Conservation (phyloP, 1,284 basidiomycete genomes). For the Peniophora sp. region DNA sequence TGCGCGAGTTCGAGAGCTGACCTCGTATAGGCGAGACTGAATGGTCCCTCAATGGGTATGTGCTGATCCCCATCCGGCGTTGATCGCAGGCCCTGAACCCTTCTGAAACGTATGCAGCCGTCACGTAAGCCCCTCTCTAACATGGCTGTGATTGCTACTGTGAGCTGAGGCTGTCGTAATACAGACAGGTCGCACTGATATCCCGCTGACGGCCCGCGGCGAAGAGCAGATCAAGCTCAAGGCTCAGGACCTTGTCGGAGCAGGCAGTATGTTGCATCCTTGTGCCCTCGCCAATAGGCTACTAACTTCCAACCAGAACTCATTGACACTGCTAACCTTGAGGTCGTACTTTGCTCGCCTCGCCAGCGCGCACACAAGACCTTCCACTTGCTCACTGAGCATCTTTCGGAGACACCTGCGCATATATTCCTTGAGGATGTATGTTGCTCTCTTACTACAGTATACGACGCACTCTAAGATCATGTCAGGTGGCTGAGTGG, state of each 20-base stretch:
- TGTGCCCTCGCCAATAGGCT: too few species aligned
- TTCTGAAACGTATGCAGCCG: conserved; percentile 36
- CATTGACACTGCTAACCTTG: conserved; percentile 76
- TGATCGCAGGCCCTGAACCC: neutral
- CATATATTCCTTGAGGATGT: conserved; percentile 59
- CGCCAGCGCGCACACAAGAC: conserved; percentile 79
- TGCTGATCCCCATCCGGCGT: conserved; percentile 7
- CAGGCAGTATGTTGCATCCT: conserved; percentile 52
- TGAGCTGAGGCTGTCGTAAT: conserved; percentile 1
- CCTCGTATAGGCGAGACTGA: conserved; percentile 76
- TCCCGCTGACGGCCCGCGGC: conserved; percentile 81
- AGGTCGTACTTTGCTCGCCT: conserved; percentile 76
- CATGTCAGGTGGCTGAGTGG: conserved; percentile 48
- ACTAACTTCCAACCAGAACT: conserved; percentile 42
- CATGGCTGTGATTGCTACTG: conserved; percentile 6
- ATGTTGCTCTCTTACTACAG: conserved; percentile 16
- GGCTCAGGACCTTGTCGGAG: conserved; percentile 63
- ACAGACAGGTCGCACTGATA: conserved; percentile 84
- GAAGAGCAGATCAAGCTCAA: conserved; percentile 64
- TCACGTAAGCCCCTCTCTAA: conserved; percentile 43
- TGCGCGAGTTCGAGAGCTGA: conserved; percentile 5
- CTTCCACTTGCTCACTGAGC: conserved; percentile 73
- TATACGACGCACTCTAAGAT: neutral
- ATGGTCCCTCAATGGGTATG: conserved; percentile 84
- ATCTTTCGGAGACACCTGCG: conserved; percentile 39